These are phyloP conservation scores for Stephanodiscus triporus DNA, from an alignment of 108 stramenopile genomes.

Conservation along the genomic window DNA sequence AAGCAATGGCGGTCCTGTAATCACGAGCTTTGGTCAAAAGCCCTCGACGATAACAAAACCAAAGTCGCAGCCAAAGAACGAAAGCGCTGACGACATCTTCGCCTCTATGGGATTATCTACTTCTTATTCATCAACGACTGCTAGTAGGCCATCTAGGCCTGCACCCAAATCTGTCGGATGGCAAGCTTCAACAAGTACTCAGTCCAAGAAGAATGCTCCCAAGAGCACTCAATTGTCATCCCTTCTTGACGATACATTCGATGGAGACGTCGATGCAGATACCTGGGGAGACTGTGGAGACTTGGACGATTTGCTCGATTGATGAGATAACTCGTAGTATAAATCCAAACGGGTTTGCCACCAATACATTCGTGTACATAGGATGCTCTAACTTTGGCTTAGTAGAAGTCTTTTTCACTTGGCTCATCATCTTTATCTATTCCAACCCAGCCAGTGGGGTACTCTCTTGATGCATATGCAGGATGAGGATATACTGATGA, in stretches of 20 bases:
- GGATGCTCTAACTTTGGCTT: not conserved
- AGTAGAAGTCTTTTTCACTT: slow-evolving; percentile 58
- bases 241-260: slow-evolving; percentile 16
- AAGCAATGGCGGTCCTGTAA: slow-evolving; percentile 19
- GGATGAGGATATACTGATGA: slow-evolving; percentile 38
- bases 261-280: slow-evolving; percentile 26
- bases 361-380: not conserved
- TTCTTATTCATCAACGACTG: slow-evolving; percentile 14
- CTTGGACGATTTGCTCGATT: slow-evolving; percentile 46
- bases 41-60: slow-evolving; percentile 11
- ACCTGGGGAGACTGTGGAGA: slow-evolving; percentile 47
- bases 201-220: slow-evolving; percentile 16
- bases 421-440: slow-evolving; percentile 73
- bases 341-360: too few species aligned
- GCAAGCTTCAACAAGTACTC: slow-evolving; percentile 4
- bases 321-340: slow-evolving; percentile 1
- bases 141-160: not conserved
- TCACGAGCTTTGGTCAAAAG: slow-evolving; percentile 40
- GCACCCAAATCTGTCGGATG: slow-evolving; percentile 16
- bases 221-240: slow-evolving; percentile 27
- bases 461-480: slow-evolving; percentile 70
- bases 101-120: slow-evolving; percentile 39
- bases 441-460: slow-evolving; percentile 73
- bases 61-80: slow-evolving; percentile 17
- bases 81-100: slow-evolving; percentile 44